Evolutionary conservation across 2,329 filamentous ascomycete genomes (phyloP).

Genomic region (Nannizziopsis arthrosporioides): DNA sequence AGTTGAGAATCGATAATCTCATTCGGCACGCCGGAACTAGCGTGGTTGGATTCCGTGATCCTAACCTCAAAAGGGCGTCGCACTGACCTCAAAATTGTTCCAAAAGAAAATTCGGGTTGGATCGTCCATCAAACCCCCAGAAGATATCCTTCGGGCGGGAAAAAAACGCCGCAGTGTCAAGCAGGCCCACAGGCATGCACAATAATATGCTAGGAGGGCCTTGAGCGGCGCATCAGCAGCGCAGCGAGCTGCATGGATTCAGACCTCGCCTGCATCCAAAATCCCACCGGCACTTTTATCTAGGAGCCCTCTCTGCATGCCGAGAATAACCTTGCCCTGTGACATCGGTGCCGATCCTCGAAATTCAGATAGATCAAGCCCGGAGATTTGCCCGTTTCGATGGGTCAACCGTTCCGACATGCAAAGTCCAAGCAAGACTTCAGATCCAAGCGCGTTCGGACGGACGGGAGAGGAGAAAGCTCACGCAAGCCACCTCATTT

Average conservation of each 20-base stretch:
- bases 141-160: too few species aligned
- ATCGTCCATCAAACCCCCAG: too few species aligned
- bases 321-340: not conserved
- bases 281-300: not conserved
- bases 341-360: slow-evolving; percentile 2
- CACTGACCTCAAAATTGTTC: too few species aligned
- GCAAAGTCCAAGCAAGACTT: not conserved
- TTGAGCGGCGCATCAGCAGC: not conserved
- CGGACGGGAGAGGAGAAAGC: not conserved
- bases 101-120: too few species aligned
- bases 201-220: not conserved
- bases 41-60: not conserved
- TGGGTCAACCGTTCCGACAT: not conserved
- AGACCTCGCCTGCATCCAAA: not conserved
- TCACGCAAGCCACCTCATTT: too few species aligned
- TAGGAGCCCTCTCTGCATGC: not conserved
- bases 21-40: not conserved
- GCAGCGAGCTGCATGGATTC: not conserved
- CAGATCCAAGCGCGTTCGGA: not conserved
- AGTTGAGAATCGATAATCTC: not conserved
- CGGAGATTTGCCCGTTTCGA: slow-evolving; percentile 4
- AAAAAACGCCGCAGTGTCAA: too few species aligned
- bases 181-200: not conserved
- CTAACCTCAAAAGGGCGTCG: too few species aligned
- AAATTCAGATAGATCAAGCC: not conserved